A percentile compares a stretch with the other conserved stretches of the same genome.
Conservation (phyloP, 495 filamentous ascomycete species). For the Amorphotheca resinae region DNA sequence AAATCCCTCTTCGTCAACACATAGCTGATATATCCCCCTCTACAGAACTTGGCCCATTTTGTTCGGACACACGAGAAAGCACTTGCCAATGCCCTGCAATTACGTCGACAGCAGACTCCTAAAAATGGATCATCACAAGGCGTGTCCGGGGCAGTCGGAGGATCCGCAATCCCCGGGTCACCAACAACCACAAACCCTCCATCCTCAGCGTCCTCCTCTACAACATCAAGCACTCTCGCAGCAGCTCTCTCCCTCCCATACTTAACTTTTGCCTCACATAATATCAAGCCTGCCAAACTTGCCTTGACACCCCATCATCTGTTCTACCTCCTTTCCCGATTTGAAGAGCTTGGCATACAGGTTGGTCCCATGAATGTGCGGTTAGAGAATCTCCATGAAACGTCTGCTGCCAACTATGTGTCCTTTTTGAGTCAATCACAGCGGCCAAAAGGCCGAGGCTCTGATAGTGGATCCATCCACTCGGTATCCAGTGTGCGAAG, state of each 20-base stretch:
- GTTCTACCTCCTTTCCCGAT: slow-evolving; percentile 88
- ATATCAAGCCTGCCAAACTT: slow-evolving; percentile 77
- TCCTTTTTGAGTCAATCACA: slow-evolving; percentile 81
- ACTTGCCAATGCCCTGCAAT: slow-evolving; percentile 86
- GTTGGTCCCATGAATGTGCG: slow-evolving; percentile 95
- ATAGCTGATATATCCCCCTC: slow-evolving; percentile 1
- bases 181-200: slow-evolving; percentile 36
- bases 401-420: slow-evolving; percentile 81
- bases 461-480: slow-evolving; percentile 80
- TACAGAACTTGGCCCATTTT: slow-evolving; percentile 83
- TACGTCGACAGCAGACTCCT: slow-evolving; percentile 49
- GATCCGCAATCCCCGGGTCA: slow-evolving; percentile 33
- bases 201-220: slow-evolving; percentile 46
- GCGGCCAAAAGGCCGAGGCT: slow-evolving; percentile 57
- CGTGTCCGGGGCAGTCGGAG: slow-evolving; percentile 33
- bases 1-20: slow-evolving; percentile 11
- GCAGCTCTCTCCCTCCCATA: slow-evolving; percentile 76
- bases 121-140: slow-evolving; percentile 52
- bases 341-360: slow-evolving; percentile 79
- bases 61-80: slow-evolving; percentile 96
- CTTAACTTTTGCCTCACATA: slow-evolving; percentile 71
- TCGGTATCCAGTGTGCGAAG: slow-evolving; percentile 95
- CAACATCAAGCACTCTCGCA: slow-evolving; percentile 60
- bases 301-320: slow-evolving; percentile 95
- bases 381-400: slow-evolving; percentile 85